A percentile compares a stretch with the other conserved stretches of the same genome.
Conservation (phyloP, 805 yeast genomes). For the Metschnikowia matae region DNA sequence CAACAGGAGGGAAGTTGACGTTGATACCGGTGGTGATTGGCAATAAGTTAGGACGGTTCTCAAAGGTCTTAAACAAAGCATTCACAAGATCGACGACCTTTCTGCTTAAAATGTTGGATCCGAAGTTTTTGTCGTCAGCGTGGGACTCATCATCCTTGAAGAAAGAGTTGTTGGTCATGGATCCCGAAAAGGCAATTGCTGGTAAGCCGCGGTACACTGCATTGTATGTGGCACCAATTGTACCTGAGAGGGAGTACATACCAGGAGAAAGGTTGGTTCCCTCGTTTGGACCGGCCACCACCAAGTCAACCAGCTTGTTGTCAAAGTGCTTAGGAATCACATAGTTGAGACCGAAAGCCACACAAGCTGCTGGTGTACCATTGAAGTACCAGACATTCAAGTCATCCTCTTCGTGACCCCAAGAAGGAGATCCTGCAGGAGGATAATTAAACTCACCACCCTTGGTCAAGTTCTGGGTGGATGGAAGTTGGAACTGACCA, state of each 20-base stretch:
- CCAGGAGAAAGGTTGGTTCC: constrained; percentile 28
- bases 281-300: constrained; percentile 28
- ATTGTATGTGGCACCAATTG: constrained; percentile 25
- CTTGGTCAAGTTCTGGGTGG: constrained; percentile 32
- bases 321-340: constrained; percentile 19
- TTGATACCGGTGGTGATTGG: constrained; percentile 23
- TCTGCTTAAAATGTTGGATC: constrained; percentile 25
- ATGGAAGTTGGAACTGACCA: constrained; percentile 47
- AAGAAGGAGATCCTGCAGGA: constrained; percentile 47
- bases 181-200: constrained; percentile 26
- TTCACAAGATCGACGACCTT: constrained; percentile 24
- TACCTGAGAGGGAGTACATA: constrained; percentile 25
- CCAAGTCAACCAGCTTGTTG: constrained; percentile 23
- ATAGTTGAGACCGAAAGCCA: constrained; percentile 26
- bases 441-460: constrained; percentile 49
- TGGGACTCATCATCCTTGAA: constrained; percentile 21
- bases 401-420: constrained; percentile 49
- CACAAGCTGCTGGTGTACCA: constrained; percentile 26
- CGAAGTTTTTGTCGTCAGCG: constrained; percentile 17
- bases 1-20: constrained; percentile 25
- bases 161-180: constrained; percentile 25
- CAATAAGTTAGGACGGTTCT: constrained; percentile 15
- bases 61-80: constrained; percentile 15
- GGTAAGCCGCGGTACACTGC: constrained; percentile 25
- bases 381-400: constrained; percentile 27